Percentiles rank a stretch among this genome's conserved stretches.
phyloP scores from a whole-genome alignment of 768 basidiomycete species.

The Boletus sp. region DNA sequence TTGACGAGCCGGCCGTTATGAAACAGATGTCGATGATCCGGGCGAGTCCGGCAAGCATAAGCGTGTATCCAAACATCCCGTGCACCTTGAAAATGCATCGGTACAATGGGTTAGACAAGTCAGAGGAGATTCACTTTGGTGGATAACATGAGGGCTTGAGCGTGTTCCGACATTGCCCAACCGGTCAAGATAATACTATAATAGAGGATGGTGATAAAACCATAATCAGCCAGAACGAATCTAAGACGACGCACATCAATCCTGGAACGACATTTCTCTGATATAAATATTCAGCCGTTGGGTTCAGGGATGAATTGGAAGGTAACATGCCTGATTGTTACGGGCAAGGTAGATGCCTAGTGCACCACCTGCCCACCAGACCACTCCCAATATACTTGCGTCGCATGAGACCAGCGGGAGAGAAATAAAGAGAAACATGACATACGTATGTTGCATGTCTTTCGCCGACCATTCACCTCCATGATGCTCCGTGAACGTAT shows the following conservation, averaged over 20 bases:
- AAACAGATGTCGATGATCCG: slow-evolving; percentile 87
- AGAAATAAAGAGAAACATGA: slow-evolving; percentile 9
- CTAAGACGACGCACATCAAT: slow-evolving; percentile 56
- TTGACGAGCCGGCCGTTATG: slow-evolving; percentile 44
- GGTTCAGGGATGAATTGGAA: neutral
- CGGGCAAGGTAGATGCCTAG: slow-evolving; percentile 81
- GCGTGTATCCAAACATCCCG: slow-evolving; percentile 76
- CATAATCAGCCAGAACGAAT: neutral
- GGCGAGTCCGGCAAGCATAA: slow-evolving; percentile 79
- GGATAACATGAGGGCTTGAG: slow-evolving; percentile 80
- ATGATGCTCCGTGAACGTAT: slow-evolving; percentile 91
- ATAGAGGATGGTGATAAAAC: neutral
- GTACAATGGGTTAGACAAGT: neutral
- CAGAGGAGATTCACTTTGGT: slow-evolving; percentile 54
- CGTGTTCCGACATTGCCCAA: slow-evolving; percentile 91
- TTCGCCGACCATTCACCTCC: slow-evolving; percentile 82
- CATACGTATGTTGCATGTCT: slow-evolving; percentile 93
- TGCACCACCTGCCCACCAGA: slow-evolving; percentile 88
- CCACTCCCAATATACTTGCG: slow-evolving; percentile 51
- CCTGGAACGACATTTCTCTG: slow-evolving; percentile 80
- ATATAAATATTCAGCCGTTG: neutral
- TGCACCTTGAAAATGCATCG: slow-evolving; percentile 56
- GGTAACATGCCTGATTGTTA: slow-evolving; percentile 61
- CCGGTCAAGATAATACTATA: slow-evolving; percentile 83
- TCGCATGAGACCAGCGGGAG: slow-evolving; percentile 1